Evolutionary conservation across 179 eudicot species (phyloP).

Genomic region (Heliamphora pulchella): DNA sequence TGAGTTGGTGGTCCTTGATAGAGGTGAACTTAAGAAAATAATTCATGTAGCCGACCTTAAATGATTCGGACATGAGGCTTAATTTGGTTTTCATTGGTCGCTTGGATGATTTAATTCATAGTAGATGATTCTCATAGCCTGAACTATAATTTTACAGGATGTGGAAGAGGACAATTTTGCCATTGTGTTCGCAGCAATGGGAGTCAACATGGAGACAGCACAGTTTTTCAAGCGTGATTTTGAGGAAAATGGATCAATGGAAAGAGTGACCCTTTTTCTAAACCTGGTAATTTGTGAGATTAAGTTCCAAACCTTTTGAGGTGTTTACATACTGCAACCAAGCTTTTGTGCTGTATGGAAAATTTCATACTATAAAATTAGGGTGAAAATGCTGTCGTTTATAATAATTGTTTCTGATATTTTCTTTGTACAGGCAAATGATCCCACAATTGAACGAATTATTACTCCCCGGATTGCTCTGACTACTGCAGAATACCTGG

Average conservation of each 20-base stretch:
- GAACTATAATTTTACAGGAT: conserved; percentile 27
- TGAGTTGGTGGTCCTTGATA: background rate
- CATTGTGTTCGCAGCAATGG: conserved; percentile 99
- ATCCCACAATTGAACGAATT: conserved; percentile 97
- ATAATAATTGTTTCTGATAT: conserved; percentile 6
- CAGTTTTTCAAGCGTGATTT: conserved; percentile 99
- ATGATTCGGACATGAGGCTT: background rate
- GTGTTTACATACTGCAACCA: background rate
- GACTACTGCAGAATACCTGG: conserved; percentile 95
- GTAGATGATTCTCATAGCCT: conserved; percentile 8
- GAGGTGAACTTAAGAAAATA: no score
- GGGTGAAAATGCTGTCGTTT: background rate
- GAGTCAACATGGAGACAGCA: conserved; percentile 99
- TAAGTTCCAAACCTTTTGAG: background rate
- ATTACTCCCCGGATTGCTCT: conserved; percentile 99
- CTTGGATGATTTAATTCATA: background rate
- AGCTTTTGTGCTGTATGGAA: background rate
- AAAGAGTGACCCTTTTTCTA: conserved; percentile 44
- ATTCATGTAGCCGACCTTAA: no score
- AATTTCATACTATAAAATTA: background rate
- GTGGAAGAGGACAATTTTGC: conserved; percentile 96
- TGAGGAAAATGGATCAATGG: conserved; percentile 99
- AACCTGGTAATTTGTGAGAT: conserved; percentile 70
- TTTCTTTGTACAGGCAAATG: conserved; percentile 70
- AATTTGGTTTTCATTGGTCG: background rate